A percentile compares a stretch with the other conserved stretches of the same genome.
Evolutionary conservation across 306 rosid species (phyloP).

Genomic region (Lathyrus tuberosus): DNA sequence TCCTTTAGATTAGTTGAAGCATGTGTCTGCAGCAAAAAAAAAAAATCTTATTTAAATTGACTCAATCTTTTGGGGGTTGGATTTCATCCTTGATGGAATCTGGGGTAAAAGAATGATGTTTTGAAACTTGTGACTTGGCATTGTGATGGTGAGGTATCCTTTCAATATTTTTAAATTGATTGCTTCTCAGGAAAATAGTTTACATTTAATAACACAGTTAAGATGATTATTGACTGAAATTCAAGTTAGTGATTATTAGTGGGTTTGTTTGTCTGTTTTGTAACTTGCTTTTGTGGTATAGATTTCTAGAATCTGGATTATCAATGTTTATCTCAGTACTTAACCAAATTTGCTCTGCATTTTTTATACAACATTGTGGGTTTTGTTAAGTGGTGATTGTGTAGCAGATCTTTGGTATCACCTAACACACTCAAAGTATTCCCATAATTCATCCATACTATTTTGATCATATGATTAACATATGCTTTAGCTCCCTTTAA

Average conservation of each 20-base stretch:
- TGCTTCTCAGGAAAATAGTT: not conserved
- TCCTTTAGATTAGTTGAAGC: not conserved
- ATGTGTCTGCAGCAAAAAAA: too few relatives aligned
- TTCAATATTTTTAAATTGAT: not conserved
- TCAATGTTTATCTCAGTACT: not conserved
- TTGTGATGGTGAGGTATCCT: not conserved
- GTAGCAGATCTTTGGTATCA: not conserved
- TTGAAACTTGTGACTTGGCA: not conserved
- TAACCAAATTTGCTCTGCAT: constrained; percentile 7
- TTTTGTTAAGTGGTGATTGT: not conserved
- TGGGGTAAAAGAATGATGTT: not conserved
- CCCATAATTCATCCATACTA: not conserved
- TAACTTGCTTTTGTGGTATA: constrained; percentile 17
- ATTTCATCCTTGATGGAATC: not conserved
- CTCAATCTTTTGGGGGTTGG: constrained; percentile 13
- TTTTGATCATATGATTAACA: not conserved
- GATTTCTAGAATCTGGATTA: not conserved
- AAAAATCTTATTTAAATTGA: not conserved
- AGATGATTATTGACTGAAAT: constrained; percentile 7
- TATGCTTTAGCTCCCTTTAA: not conserved
- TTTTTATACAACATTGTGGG: not conserved
- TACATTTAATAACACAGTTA: not conserved
- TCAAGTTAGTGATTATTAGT: constrained; percentile 10
- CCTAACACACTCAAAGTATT: not conserved
- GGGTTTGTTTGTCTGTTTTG: constrained; percentile 18